phyloP scores from a whole-genome alignment of 176 grass and related monocot genomes.

The Sorghum bicolor region DNA sequence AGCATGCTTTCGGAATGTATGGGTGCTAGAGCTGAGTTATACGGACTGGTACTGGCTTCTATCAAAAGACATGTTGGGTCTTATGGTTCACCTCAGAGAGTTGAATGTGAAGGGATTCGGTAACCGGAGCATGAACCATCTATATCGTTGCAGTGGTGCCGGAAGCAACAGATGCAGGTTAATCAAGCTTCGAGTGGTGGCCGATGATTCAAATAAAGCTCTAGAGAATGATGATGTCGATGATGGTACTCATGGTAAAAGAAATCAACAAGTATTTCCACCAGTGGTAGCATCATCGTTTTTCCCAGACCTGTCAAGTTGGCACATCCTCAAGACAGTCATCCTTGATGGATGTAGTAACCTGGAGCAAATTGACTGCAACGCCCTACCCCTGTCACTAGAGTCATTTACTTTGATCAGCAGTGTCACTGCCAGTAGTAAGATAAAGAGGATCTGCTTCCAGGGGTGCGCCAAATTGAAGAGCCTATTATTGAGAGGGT shows the following conservation, averaged over 20 bases:
- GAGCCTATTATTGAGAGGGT: not conserved
- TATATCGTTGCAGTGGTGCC: not conserved
- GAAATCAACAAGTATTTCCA: not conserved
- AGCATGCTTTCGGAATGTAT: too few relatives aligned
- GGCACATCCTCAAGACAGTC: not conserved
- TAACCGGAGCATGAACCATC: not conserved
- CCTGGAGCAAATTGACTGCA: too few relatives aligned
- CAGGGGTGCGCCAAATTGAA: not conserved
- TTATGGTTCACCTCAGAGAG: slow-evolving; percentile 12
- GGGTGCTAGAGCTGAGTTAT: not conserved
- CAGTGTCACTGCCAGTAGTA: too few relatives aligned
- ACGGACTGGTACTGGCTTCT: not conserved
- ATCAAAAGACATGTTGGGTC: not conserved
- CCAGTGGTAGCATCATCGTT: too few relatives aligned
- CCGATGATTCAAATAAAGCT: too few relatives aligned
- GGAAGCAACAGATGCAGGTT: not conserved
- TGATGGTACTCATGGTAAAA: not conserved
- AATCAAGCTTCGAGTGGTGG: not conserved
- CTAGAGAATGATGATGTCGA: not conserved
- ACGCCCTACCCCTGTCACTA: too few relatives aligned
- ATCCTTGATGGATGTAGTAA: too few relatives aligned
- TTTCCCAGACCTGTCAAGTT: not conserved
- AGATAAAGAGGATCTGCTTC: not conserved
- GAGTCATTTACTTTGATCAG: too few relatives aligned
- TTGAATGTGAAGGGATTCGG: not conserved